phyloP scores from a whole-genome alignment of 176 grass and related monocot genomes.

The Paspalum vaginatum region DNA sequence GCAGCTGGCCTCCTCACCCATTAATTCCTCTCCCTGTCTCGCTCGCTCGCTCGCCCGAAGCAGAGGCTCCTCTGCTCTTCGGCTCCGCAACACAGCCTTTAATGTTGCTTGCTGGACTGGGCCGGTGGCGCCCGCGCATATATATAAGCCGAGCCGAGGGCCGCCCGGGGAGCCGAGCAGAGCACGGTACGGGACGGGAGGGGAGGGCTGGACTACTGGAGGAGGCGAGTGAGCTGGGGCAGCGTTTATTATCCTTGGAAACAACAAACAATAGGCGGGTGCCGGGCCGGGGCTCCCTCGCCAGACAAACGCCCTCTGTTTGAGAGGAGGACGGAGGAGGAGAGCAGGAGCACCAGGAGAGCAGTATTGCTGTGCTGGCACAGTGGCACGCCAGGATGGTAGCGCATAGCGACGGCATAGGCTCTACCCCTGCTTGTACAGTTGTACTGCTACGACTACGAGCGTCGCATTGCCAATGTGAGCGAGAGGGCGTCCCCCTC shows the following conservation, averaged over 20 bases:
- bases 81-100: not conserved
- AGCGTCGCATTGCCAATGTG: conserved; percentile 28
- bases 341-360: not conserved
- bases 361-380: not conserved
- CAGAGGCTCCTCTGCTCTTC: not conserved
- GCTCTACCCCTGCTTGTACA: not conserved
- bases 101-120: conserved; percentile 38
- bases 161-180: not conserved
- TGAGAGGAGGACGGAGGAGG: not conserved
- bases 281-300: not conserved
- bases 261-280: not conserved
- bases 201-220: conserved; percentile 16
- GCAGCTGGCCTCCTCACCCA: conserved; percentile 59
- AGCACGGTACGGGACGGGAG: not conserved
- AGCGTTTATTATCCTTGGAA: conserved; percentile 18
- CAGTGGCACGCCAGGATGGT: not conserved
- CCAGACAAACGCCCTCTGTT: not conserved
- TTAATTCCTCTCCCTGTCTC: not conserved
- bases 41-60: not conserved
- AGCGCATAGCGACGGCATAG: not conserved
- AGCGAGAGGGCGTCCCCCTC: not conserved
- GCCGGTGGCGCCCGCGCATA: conserved; percentile 34
- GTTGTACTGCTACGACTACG: not conserved
- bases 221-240: too few relatives aligned
- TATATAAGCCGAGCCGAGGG: conserved; percentile 44